These are phyloP conservation scores for Debaryomyces hansenii DNA, from an alignment of 805 yeast genomes.

Conservation along the genomic window DNA sequence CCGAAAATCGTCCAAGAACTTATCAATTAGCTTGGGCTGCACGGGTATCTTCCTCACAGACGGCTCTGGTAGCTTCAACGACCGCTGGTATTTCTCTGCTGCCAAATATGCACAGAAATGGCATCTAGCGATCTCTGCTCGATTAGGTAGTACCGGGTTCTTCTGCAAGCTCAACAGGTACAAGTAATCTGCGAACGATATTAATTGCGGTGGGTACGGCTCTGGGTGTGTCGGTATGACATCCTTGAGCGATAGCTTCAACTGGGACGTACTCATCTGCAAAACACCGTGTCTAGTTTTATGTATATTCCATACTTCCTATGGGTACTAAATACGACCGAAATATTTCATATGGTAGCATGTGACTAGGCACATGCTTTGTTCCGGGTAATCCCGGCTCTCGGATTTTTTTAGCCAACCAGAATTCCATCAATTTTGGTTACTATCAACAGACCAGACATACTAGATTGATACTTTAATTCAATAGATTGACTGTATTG, in stretches of 20 bases:
- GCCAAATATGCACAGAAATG: conserved; percentile 70
- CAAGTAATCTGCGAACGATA: conserved; percentile 42
- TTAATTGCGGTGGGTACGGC: conserved; percentile 42
- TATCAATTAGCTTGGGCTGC: conserved; percentile 44
- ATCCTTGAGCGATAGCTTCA: conserved; percentile 42
- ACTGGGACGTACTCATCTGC: conserved; percentile 17
- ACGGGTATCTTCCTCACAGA: conserved; percentile 55
- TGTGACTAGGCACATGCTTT: not conserved
- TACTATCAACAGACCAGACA: not conserved
- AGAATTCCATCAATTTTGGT: conserved; percentile 15
- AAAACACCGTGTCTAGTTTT: not conserved
- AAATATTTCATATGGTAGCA: not conserved
- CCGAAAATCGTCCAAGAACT: conserved; percentile 47
- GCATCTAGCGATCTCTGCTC: conserved; percentile 62
- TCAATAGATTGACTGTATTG: not conserved
- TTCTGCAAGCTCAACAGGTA: conserved; percentile 55
- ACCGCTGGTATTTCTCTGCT: conserved; percentile 46
- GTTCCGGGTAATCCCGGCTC: conserved; percentile 16
- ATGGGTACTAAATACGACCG: not conserved
- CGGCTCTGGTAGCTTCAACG: conserved; percentile 50
- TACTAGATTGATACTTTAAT: not conserved
- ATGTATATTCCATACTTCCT: conserved; percentile 9
- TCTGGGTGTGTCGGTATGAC: conserved; percentile 50
- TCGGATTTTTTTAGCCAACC: conserved; percentile 22
- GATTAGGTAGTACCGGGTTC: conserved; percentile 47